Percentiles rank a stretch among this genome's conserved stretches.
phyloP scores from a whole-genome alignment of 257 asterid genomes.

The Primulina eburnea region DNA sequence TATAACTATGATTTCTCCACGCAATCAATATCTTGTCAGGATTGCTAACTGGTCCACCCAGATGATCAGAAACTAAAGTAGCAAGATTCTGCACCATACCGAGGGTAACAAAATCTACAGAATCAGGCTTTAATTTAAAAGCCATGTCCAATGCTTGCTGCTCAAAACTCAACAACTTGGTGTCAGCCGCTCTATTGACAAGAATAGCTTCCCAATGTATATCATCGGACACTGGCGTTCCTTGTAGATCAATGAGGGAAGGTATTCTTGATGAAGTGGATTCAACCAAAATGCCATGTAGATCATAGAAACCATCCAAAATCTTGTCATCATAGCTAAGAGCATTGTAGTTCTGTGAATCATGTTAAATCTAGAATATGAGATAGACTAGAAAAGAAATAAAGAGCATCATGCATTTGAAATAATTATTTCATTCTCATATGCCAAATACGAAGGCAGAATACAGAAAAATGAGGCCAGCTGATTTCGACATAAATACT shows the following conservation, averaged over 20 bases:
- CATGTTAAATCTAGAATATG: constrained; percentile 74
- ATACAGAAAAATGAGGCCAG: constrained; percentile 10
- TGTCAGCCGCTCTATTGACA: constrained; percentile 73
- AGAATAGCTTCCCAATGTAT: constrained; percentile 89
- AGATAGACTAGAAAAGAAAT: constrained; percentile 59
- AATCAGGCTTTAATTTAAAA: constrained; percentile 46
- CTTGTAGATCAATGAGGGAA: constrained; percentile 85
- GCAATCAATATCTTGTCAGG: constrained; percentile 72
- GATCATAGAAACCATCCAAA: constrained; percentile 92
- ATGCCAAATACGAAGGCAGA: constrained; percentile 20
- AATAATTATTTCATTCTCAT: constrained; percentile 2
- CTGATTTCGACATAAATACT: neutral
- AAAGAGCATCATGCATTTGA: constrained; percentile 24
- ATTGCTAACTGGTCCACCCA: constrained; percentile 96
- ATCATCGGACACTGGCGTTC: constrained; percentile 58
- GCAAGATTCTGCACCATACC: constrained; percentile 70
- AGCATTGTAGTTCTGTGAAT: constrained; percentile 96
- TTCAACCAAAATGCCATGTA: constrained; percentile 63
- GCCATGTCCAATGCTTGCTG: constrained; percentile 68
- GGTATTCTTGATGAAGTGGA: constrained; percentile 85
- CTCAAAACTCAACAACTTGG: constrained; percentile 76
- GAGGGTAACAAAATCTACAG: constrained; percentile 36
- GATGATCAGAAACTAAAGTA: constrained; percentile 68
- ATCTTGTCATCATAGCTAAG: constrained; percentile 94
- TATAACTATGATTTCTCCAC: constrained; percentile 68